Conservation (phyloP, 2,329 filamentous ascomycete species). For the Samsoniella hepiali region DNA sequence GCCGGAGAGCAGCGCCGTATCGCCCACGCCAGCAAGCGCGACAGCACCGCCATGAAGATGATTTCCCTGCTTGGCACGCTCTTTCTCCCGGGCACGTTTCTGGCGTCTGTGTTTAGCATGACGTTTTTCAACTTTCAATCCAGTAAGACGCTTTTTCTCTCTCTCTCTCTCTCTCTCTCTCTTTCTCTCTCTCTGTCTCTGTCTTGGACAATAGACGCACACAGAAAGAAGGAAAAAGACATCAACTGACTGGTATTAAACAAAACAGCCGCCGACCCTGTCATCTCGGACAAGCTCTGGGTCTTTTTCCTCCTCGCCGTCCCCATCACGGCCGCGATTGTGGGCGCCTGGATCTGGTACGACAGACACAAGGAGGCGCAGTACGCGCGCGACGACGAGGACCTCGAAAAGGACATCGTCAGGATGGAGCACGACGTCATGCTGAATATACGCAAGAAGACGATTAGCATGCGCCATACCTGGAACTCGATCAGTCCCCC, state of each 20-base stretch:
- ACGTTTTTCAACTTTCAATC: conserved; percentile 62
- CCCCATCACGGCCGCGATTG: conserved; percentile 54
- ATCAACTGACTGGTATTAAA: neutral
- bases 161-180: too few species aligned
- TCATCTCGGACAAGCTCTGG: conserved; percentile 54
- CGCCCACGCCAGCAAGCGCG: conserved; percentile 58
- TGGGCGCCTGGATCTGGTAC: conserved; percentile 53
- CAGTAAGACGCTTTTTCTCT: conserved; percentile 32
- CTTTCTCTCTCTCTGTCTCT: too few species aligned
- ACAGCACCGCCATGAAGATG: conserved; percentile 64
- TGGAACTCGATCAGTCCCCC: conserved; percentile 44
- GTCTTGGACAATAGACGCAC: too few species aligned
- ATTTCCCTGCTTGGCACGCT: conserved; percentile 61
- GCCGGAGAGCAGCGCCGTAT: conserved; percentile 58
- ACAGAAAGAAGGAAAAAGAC: too few species aligned
- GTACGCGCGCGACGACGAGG: conserved; percentile 47
- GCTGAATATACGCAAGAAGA: conserved; percentile 52
- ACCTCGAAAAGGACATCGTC: conserved; percentile 53
- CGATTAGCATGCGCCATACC: conserved; percentile 54
- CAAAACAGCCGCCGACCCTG: conserved; percentile 32
- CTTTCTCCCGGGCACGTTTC: conserved; percentile 60
- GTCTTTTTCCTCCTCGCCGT: conserved; percentile 62
- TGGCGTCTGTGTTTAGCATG: conserved; percentile 64
- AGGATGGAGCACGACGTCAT: conserved; percentile 57
- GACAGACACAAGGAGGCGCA: conserved; percentile 48